Conservation (phyloP, 2,329 filamentous ascomycete genomes). For the Fusarium ramigenum region DNA sequence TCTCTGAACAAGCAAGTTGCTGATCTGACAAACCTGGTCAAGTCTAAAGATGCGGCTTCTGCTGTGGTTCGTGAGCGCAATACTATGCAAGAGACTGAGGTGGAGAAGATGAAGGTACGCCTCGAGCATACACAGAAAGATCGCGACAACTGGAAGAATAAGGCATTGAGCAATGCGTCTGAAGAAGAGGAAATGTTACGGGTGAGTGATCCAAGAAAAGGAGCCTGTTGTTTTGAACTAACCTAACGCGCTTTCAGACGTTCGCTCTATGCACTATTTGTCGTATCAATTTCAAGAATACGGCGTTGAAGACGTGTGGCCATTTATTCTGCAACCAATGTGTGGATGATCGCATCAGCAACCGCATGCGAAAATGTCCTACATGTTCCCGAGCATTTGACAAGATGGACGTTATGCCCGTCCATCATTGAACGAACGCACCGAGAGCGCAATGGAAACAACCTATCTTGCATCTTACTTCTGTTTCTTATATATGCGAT, state of each 20-base stretch:
- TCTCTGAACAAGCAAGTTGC: slow-evolving; percentile 77
- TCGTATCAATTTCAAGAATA: slow-evolving; percentile 93
- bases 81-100: slow-evolving; percentile 74
- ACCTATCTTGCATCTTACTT: slow-evolving; percentile 17
- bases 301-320: slow-evolving; percentile 90
- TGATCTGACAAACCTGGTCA: slow-evolving; percentile 79
- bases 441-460: neutral
- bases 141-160: slow-evolving; percentile 84
- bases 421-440: slow-evolving; percentile 57
- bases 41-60: slow-evolving; percentile 74
- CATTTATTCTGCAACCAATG: slow-evolving; percentile 94
- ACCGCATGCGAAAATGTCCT: slow-evolving; percentile 93
- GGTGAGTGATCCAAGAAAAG: slow-evolving; percentile 63
- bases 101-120: slow-evolving; percentile 81
- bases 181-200: slow-evolving; percentile 87
- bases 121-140: slow-evolving; percentile 84
- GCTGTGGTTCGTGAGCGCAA: slow-evolving; percentile 64
- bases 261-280: slow-evolving; percentile 84
- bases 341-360: slow-evolving; percentile 87
- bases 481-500: slow-evolving; percentile 33
- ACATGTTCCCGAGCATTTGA: slow-evolving; percentile 94
- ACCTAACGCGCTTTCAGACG: slow-evolving; percentile 45
- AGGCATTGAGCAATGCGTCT: slow-evolving; percentile 81
- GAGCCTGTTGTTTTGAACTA: neutral
- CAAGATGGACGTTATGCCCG: slow-evolving; percentile 85